Conservation (phyloP, 768 basidiomycete species). For the Boletus coccyginus region DNA sequence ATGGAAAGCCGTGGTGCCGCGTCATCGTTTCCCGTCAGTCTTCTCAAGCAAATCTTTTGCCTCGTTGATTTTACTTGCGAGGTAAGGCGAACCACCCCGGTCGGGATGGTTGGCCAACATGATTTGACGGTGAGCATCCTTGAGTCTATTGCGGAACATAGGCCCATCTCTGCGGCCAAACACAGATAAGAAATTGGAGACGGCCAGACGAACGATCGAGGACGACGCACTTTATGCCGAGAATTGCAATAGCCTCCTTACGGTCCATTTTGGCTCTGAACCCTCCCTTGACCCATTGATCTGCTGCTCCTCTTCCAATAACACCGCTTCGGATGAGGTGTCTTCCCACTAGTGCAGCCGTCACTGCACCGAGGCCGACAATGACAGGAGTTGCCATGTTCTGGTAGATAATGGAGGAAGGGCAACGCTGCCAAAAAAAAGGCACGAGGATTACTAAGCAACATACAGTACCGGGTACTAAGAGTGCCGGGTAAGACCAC, state of each 20-base stretch:
- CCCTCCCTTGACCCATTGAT: conserved; percentile 90
- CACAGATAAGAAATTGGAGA: too few relatives aligned
- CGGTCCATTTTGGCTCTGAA: conserved; percentile 97
- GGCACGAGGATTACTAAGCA: too few relatives aligned
- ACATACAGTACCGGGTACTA: too few relatives aligned
- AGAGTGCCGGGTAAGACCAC: too few relatives aligned
- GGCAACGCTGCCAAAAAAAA: too few relatives aligned
- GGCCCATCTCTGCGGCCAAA: too few relatives aligned
- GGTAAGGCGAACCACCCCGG: conserved; percentile 81
- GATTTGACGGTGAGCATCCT: background rate
- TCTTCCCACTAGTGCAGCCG: conserved; percentile 72
- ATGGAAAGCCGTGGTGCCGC: background rate
- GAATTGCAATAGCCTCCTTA: conserved; percentile 81
- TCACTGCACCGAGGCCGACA: conserved; percentile 73
- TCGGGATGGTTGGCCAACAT: background rate
- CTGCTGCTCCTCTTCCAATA: conserved; percentile 57
- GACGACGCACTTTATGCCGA: conserved; percentile 82
- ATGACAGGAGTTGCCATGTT: conserved; percentile 78
- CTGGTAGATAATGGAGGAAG: background rate
- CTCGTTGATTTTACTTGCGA: conserved; percentile 98
- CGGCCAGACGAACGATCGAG: background rate
- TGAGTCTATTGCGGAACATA: too few relatives aligned
- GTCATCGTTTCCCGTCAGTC: conserved; percentile 50
- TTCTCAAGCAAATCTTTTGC: conserved; percentile 92
- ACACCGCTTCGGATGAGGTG: conserved; percentile 63